A percentile compares a stretch with the other conserved stretches of the same genome.
Evolutionary conservation across 176 grass and related monocot species (phyloP).

Genomic region (Metroxylon sagu): DNA sequence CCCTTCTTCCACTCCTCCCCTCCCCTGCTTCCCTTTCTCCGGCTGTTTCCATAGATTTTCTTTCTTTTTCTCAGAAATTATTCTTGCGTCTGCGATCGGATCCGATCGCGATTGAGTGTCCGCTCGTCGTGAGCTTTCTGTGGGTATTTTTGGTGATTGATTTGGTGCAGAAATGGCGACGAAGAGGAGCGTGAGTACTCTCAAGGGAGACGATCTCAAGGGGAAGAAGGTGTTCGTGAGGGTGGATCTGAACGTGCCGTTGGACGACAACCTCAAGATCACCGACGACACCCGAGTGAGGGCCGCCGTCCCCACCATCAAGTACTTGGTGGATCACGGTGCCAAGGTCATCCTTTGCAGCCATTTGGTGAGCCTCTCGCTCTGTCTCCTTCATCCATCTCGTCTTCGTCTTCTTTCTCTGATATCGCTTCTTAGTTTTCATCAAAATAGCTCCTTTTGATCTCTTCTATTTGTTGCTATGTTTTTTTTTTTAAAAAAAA

Average conservation of each 20-base stretch:
- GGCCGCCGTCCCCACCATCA: conserved; percentile 76
- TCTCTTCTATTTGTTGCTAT: neutral
- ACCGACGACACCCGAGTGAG: conserved; percentile 92
- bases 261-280: conserved; percentile 86
- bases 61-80: too few species aligned
- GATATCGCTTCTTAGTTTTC: too few species aligned
- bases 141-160: neutral
- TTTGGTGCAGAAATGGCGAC: conserved; percentile 54
- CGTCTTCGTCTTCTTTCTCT: too few species aligned
- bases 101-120: conserved; percentile 3
- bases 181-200: conserved; percentile 79
- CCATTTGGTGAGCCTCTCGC: conserved; percentile 52
- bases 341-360: conserved; percentile 80
- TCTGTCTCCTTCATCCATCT: too few species aligned
- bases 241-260: conserved; percentile 91
- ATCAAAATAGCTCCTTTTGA: too few species aligned
- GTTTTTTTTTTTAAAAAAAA: conserved; percentile 8
- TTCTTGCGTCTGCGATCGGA: neutral
- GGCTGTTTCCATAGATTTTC: too few species aligned
- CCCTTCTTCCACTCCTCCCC: too few species aligned
- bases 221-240: conserved; percentile 88
- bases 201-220: conserved; percentile 66
- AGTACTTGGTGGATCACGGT: conserved; percentile 67
- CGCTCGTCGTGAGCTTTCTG: neutral
- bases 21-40: too few species aligned